Base-by-base conservation (phyloP, 2,329 filamentous ascomycete species). In the Penicillium digitatum region DNA sequence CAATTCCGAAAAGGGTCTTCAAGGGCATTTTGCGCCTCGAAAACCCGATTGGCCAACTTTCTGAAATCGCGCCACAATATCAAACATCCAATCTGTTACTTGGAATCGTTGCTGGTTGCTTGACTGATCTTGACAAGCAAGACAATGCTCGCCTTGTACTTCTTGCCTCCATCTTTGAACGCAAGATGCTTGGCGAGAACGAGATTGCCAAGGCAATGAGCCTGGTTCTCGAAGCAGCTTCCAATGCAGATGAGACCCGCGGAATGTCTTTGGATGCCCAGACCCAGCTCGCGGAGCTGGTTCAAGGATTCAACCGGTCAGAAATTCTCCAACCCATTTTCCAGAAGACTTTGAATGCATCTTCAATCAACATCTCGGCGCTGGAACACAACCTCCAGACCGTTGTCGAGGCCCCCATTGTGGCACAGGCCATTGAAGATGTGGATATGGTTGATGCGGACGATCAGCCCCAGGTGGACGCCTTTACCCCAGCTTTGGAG, bases 381-480 rank as follows among this genome's bases (percentile, higher is more conserved):
- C 75, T 94, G 18, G 89, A 94, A 73, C 81, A 89, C 74, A 87
- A 84, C 62, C 78, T 95, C 20, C 86, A 89, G 52, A 83, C 87
- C 9, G 82, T 85, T 10, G 83, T 92, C 57, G 82, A 87, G 38
- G 81, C 82, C 63, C 70, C 81, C 42, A 69, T 79, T 35, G 72
- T 83, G 18, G 76, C 80, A n/a, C 76, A 78, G 48, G 62, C 76
- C 2, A 69, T 76, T 24, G 75, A 79, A 45, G 81, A 84, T 60
- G 72, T 76, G 9, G 71, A 78, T 16, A 83, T 83, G 78, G 74
- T 73, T 18, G 78, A 78, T 57, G 65, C 64, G 24, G 65, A 66
- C 5, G 60, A 64, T 16, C 56, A 63, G 39, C 57, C 63, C 26
- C 57, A 66, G 14, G 55, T 69, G 34, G 69, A 73, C 44, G 56